Conservation (phyloP, 2,329 filamentous ascomycete species). For the Cercospora sp. region DNA sequence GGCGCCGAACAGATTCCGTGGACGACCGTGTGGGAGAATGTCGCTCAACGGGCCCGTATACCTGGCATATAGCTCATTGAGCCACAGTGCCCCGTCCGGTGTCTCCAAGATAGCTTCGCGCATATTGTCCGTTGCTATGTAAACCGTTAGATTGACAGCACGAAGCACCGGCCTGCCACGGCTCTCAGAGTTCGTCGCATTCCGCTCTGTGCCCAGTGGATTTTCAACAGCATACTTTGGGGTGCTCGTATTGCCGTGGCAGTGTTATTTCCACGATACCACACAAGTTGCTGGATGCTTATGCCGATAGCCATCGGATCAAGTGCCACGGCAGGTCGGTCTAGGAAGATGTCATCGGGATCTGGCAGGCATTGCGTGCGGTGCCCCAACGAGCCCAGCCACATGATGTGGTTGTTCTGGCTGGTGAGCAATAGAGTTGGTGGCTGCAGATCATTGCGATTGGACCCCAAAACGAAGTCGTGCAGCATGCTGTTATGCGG, state of each 20-base stretch:
- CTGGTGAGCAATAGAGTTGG: slow-evolving; percentile 8
- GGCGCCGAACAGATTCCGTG: background rate
- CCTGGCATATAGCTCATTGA: background rate
- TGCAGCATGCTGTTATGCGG: slow-evolving; percentile 4
- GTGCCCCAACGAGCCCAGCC: background rate
- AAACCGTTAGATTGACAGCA: slow-evolving; percentile 8
- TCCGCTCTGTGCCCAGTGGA: background rate
- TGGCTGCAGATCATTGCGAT: slow-evolving; percentile 10
- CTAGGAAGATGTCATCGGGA: background rate
- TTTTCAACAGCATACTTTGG: background rate
- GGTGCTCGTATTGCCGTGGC: background rate
- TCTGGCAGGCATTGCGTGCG: background rate
- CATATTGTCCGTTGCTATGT: slow-evolving; percentile 6
- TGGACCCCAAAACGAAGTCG: background rate
- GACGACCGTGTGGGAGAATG: background rate
- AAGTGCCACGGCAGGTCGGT: background rate
- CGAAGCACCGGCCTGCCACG: background rate
- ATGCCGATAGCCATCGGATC: background rate
- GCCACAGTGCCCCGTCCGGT: background rate
- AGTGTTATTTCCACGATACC: background rate
- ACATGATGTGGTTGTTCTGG: slow-evolving; percentile 15
- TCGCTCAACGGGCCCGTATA: background rate
- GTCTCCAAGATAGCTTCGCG: background rate
- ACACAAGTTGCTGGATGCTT: background rate
- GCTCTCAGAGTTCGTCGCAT: background rate